Conservation (phyloP, 148 eudicot species). For the Salicornia ramosissima region DNA sequence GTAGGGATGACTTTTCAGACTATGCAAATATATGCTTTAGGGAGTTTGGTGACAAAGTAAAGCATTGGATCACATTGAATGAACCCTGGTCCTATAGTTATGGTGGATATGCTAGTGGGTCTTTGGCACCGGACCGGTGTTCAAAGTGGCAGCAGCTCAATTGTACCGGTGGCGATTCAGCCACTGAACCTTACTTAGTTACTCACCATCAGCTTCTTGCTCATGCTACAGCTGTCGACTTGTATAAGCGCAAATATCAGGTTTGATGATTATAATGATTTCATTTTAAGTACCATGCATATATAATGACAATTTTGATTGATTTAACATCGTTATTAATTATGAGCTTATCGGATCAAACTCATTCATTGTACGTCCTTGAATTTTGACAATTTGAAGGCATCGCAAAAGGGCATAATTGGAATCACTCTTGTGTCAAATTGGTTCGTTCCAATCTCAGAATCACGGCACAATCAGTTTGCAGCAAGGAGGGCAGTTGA, state of each 20-base stretch:
- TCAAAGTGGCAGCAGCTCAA: conserved; percentile 17
- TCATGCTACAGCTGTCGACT: conserved; percentile 31
- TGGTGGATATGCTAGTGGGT: conserved; percentile 13
- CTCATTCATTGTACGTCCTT: background rate
- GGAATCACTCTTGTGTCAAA: conserved; percentile 27
- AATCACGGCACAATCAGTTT: conserved; percentile 4
- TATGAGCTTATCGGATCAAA: background rate
- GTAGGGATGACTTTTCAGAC: conserved; percentile 31
- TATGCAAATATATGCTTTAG: conserved; percentile 31
- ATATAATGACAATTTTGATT: background rate
- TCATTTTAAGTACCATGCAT: background rate
- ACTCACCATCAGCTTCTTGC: conserved; percentile 33
- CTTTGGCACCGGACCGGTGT: conserved; percentile 23
- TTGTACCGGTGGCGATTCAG: conserved; percentile 26
- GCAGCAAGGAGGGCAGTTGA: conserved; percentile 29
- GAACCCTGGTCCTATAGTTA: conserved; percentile 29
- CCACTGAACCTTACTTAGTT: conserved; percentile 32
- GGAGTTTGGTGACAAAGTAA: conserved; percentile 34
- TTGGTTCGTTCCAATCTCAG: conserved; percentile 27
- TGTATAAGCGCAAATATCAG: conserved; percentile 33
- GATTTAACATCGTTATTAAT: background rate
- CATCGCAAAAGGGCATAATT: conserved; percentile 26
- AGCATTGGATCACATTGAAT: conserved; percentile 40
- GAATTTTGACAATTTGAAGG: conserved; percentile 11
- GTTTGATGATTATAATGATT: background rate